A percentile compares a stretch with the other conserved stretches of the same genome.
Evolutionary conservation across 148 eudicot species (phyloP).

Genomic region (Rhododendron molle): DNA sequence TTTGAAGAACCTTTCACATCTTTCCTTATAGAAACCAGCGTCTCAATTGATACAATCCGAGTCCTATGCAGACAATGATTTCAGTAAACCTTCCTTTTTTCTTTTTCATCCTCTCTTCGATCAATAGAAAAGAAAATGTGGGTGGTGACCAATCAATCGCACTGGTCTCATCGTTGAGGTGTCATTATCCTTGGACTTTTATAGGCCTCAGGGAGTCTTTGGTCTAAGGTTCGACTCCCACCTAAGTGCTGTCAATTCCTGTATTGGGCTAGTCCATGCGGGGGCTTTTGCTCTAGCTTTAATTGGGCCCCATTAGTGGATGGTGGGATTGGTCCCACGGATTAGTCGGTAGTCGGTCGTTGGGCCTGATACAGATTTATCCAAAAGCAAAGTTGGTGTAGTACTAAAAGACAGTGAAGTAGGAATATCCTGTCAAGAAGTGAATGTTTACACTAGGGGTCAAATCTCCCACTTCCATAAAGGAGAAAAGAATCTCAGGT

Average conservation of each 20-base stretch:
- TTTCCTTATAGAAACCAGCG: not conserved
- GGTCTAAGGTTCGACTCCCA: not conserved
- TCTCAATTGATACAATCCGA: not conserved
- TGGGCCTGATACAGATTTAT: not conserved
- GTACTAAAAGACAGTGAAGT: not conserved
- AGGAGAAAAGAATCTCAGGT: conserved; percentile 20
- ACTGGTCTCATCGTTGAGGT: not conserved
- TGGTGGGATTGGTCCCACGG: not conserved
- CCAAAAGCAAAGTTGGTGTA: not conserved
- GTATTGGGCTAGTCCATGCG: not conserved
- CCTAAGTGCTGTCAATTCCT: not conserved
- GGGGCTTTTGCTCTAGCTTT: not conserved
- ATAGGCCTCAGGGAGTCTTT: not conserved
- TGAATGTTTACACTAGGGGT: not conserved
- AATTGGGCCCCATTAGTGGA: not conserved
- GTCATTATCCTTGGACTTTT: not conserved
- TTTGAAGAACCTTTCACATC: not conserved
- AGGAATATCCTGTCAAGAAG: conserved; percentile 2
- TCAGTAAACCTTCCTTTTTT: not conserved
- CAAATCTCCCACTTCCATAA: conserved; percentile 29
- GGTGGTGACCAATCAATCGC: not conserved
- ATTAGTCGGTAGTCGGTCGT: not conserved
- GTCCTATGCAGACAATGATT: not conserved
- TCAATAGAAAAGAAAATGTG: not conserved
- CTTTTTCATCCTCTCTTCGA: not conserved